Evolutionary conservation across 768 basidiomycete genomes (phyloP).

Genomic region (Rhodotorula diobovata): DNA sequence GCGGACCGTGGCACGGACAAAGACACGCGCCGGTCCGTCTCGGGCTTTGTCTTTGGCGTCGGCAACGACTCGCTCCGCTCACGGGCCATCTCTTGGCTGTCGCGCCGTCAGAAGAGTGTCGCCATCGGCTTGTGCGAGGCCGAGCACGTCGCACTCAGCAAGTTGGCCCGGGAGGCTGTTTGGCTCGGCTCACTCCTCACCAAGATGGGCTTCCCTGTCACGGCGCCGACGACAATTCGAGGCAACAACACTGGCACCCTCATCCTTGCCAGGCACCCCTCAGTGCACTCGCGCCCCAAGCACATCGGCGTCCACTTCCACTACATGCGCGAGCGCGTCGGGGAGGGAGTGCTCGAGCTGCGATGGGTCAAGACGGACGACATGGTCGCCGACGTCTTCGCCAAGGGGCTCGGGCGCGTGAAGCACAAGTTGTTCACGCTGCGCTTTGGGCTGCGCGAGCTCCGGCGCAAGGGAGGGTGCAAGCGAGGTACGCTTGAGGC

Average conservation of each 20-base stretch:
- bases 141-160: slow-evolving; percentile 25
- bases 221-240: not conserved
- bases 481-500: not conserved
- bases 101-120: not conserved
- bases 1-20: not conserved
- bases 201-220: slow-evolving; percentile 5
- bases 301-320: slow-evolving; percentile 50
- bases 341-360: slow-evolving; percentile 16
- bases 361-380: slow-evolving; percentile 29
- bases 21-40: not conserved
- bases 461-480: slow-evolving; percentile 3
- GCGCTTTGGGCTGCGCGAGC: not conserved
- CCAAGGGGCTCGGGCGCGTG: slow-evolving; percentile 47
- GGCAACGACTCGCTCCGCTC: not conserved
- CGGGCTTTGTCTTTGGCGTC: not conserved
- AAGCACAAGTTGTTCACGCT: slow-evolving; percentile 5
- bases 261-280: slow-evolving; percentile 36
- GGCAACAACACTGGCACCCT: slow-evolving; percentile 16
- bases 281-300: slow-evolving; percentile 41
- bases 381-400: slow-evolving; percentile 42
- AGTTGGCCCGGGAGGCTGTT: slow-evolving; percentile 48
- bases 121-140: not conserved
- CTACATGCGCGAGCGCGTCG: slow-evolving; percentile 44
- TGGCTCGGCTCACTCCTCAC: slow-evolving; percentile 46
- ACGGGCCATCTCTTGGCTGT: not conserved